These are phyloP conservation scores for Rhodamnia rubescens DNA, from an alignment of 345 rosid species.

Conservation along the genomic window DNA sequence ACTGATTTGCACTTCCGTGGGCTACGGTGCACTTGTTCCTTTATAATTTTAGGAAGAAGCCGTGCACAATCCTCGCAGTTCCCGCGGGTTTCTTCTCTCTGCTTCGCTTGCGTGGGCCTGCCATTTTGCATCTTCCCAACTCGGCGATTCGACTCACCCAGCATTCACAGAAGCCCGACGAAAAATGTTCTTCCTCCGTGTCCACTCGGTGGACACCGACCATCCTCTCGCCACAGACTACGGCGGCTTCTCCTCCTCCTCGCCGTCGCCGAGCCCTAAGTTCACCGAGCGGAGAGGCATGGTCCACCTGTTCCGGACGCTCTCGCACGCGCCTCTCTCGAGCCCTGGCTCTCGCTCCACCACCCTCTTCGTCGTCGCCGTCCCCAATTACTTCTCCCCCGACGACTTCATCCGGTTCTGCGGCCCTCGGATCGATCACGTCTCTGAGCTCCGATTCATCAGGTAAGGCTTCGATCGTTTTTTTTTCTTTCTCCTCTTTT, in stretches of 20 bases:
- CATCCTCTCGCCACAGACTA: conserved; percentile 40
- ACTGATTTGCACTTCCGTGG: too few species aligned
- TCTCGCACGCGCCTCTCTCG: conserved; percentile 51
- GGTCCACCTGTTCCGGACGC: conserved; percentile 56
- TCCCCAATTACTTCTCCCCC: conserved; percentile 71
- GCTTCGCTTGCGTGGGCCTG: background rate
- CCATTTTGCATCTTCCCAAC: background rate
- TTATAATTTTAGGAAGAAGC: background rate
- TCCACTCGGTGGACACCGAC: conserved; percentile 76
- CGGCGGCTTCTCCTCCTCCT: conserved; percentile 23
- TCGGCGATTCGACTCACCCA: background rate
- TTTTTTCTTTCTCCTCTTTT: background rate
- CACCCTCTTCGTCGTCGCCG: conserved; percentile 71
- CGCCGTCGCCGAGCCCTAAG: conserved; percentile 17
- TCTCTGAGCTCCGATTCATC: conserved; percentile 55
- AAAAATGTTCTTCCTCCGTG: conserved; percentile 64
- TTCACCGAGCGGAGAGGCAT: conserved; percentile 64
- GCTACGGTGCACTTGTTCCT: too few species aligned
- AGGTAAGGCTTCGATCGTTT: conserved; percentile 17
- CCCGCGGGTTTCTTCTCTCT: background rate
- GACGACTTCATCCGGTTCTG: conserved; percentile 69
- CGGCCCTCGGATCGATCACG: conserved; percentile 29
- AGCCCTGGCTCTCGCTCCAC: conserved; percentile 60
- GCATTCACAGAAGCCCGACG: background rate
- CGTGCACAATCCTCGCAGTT: background rate